Evolutionary conservation across 2,329 filamentous ascomycete species (phyloP), one percentile per base, ranked within the genome.

Genomic region (Botryosphaeria agaves): DNA sequence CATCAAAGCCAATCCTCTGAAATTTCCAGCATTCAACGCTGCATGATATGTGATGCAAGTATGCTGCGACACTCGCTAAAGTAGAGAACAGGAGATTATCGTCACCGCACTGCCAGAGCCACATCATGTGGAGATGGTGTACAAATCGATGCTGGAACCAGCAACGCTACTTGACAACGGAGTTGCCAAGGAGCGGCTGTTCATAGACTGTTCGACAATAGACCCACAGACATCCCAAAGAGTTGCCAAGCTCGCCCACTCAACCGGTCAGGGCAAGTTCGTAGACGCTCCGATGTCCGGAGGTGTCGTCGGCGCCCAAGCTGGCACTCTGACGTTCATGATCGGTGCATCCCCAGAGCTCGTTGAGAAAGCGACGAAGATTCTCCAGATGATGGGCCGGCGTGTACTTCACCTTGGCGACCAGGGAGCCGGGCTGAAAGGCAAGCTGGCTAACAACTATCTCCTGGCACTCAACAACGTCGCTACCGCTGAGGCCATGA

Each of bases 211-310:
- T 53, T 95, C 87, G 3, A 98, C 89, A 11, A 95, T 98, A 47
- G 89, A 95, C 53, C 84, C 85, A 0, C 72, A 73, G 18, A 82
- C 84, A 2, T 94, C 85, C 1, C 72, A 72, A 23, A 67, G 73
- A 40, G 76, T 95, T 4, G 83, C 84, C 14, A 63, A 72, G 36
- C 65, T 67, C 15, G 75, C 91, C 2, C 68, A 63, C 34, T 67
- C 68, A 4, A 71, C 72, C 1, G 63, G 69, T 1, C 69, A 77
- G 47, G 81, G 81, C 31, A 66, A 65, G 31, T 94, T 95, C 47
- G 75, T 94, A 34, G 89, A 98, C 49, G 87, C 89, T 3, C 89
- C 89, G 26, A 93, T 98, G 77, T 95, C 87, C 0, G 89, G 89
- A 28, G 89, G 89, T 30, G 85, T 94, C 0, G 83, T 95, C 4